Conservation (phyloP, 768 basidiomycete species). For the Tylopilus felleus region DNA sequence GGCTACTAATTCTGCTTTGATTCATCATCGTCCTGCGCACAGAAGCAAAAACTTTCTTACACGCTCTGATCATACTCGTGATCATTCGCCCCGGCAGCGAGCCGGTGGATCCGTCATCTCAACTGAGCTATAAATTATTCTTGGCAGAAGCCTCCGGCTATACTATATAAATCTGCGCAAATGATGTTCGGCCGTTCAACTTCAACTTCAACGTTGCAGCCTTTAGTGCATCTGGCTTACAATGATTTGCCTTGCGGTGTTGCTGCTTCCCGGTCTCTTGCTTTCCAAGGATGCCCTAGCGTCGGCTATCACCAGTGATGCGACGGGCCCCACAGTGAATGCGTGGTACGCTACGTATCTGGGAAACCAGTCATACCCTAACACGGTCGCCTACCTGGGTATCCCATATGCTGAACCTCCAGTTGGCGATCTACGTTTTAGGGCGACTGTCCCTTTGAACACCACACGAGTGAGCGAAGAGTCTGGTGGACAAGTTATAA, state of each 20-base stretch:
- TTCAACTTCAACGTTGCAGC: no score
- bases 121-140: background rate
- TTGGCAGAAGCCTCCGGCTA: no score
- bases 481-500: slow-evolving; percentile 39
- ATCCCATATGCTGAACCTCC: slow-evolving; percentile 45
- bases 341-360: slow-evolving; percentile 58
- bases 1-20: no score
- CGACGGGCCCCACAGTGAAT: slow-evolving; percentile 40
- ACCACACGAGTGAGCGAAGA: slow-evolving; percentile 40
- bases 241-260: background rate
- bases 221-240: background rate
- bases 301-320: slow-evolving; percentile 1
- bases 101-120: background rate
- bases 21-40: background rate
- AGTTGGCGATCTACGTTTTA: slow-evolving; percentile 38
- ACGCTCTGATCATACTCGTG: background rate
- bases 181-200: background rate
- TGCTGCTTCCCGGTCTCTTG: slow-evolving; percentile 25
- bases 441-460: slow-evolving; percentile 52
- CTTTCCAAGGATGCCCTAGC: background rate
- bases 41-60: background rate
- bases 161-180: background rate
- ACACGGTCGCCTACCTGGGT: slow-evolving; percentile 55
- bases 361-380: slow-evolving; percentile 49
- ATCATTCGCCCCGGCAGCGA: background rate